Percentiles rank a stretch among this genome's conserved stretches.
Conservation (phyloP, 2,329 filamentous ascomycete genomes). For the Trichoderma guizhouense region DNA sequence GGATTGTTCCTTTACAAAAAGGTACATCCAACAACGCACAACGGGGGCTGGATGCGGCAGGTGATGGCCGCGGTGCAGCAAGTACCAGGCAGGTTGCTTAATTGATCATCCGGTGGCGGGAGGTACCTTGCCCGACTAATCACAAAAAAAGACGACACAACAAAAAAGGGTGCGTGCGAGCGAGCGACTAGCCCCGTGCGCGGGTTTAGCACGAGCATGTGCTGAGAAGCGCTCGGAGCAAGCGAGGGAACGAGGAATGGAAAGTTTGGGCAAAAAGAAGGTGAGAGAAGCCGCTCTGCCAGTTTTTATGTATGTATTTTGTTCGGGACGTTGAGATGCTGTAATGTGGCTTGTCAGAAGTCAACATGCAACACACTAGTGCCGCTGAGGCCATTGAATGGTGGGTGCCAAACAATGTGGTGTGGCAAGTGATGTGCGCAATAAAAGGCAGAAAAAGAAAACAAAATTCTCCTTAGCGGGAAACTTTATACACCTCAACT, state of each 20-base stretch:
- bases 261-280: background rate
- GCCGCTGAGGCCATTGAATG: background rate
- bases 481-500: background rate
- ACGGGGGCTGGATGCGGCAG: slow-evolving; percentile 10
- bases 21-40: background rate
- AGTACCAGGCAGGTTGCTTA: slow-evolving; percentile 3
- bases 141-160: background rate
- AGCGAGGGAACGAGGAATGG: background rate
- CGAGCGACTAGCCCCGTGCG: slow-evolving; percentile 8
- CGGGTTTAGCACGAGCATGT: slow-evolving; percentile 13
- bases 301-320: background rate
- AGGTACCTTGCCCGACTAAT: slow-evolving; percentile 1
- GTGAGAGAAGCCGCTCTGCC: background rate
- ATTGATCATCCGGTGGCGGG: slow-evolving; percentile 11
- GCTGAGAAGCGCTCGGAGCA: slow-evolving; percentile 19
- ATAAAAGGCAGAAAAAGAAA: background rate
- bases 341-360: background rate
- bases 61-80: slow-evolving; percentile 1
- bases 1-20: background rate
- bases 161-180: background rate
- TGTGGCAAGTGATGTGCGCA: slow-evolving; percentile 9
- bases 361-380: background rate
- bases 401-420: background rate
- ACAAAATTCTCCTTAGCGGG: background rate
- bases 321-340: background rate